Evolutionary conservation across 2,329 filamentous ascomycete species (phyloP).

Genomic region (Diaporthe australafricana): DNA sequence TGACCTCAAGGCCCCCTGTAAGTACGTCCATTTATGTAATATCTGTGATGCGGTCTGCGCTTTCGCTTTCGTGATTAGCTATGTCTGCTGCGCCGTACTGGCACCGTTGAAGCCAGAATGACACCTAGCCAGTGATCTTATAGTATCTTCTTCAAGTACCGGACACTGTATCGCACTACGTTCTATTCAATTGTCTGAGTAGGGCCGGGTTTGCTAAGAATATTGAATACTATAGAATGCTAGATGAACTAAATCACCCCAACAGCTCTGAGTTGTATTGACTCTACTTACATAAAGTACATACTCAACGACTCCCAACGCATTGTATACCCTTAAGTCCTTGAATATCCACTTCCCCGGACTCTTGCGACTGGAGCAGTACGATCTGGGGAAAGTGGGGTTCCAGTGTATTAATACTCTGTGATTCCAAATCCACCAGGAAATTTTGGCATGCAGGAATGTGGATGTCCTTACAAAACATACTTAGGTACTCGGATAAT

Average conservation of each 20-base stretch:
- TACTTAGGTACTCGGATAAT: background rate
- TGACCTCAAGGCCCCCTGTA: too few relatives aligned
- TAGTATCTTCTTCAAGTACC: too few relatives aligned
- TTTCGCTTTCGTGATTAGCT: too few relatives aligned
- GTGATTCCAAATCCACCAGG: background rate
- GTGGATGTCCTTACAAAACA: slow-evolving; percentile 2
- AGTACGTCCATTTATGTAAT: too few relatives aligned
- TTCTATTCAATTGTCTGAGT: background rate
- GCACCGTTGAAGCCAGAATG: too few relatives aligned
- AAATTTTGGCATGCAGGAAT: background rate
- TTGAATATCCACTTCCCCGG: slow-evolving; percentile 2
- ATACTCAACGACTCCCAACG: background rate
- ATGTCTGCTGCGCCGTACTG: too few relatives aligned
- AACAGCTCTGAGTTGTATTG: background rate
- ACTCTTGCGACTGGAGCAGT: background rate
- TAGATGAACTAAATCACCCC: background rate
- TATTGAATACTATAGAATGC: background rate
- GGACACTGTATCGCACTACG: background rate
- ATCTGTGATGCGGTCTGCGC: too few relatives aligned
- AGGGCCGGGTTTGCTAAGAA: background rate
- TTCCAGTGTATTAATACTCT: background rate
- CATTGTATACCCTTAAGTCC: background rate
- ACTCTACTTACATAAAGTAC: background rate
- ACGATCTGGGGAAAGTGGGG: background rate
- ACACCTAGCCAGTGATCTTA: too few relatives aligned